Base-by-base conservation (phyloP, 805 yeast species). In the Wickerhamomyces tratensis region DNA sequence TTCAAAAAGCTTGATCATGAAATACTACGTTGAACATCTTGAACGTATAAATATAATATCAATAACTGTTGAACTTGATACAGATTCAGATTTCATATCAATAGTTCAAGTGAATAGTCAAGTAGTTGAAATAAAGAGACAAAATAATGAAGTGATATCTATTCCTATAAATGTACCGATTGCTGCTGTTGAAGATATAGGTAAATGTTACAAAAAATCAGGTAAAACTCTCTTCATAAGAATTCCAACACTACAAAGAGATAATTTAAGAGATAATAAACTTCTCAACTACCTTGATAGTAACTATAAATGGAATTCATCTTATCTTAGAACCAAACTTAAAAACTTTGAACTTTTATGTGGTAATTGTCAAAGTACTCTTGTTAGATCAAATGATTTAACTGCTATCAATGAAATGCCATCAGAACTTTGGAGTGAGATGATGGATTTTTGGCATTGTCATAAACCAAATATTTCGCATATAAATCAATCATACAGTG, bases 381-480 rank as follows among this genome's bases (percentile, higher is more conserved):
- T 71, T 1, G 43, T 70, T 2, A 55, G 61, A 40, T 65, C 74
- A 0, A n/a, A 36, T 0, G 39, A 56, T 1, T 55, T 68, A 14
- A 25, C 38, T 5, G 59, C 55, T 12, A 62, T 77, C 38, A 54
- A 62, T 41, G 85, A 85, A 35, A 75, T 91, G 79, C 98, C 98
- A 0, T 83, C 95, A 1, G 97, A 88, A 54, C 67, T 77, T 39
- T 91, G 98, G 98, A 77, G 82, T 12, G 98, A 91, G 57, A 65
- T 93, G 73, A 83, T 91, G 95, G 98, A 91, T 44, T 84, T 83
- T 49, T 91, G 98, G 98, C 97, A 91, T 58, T 91, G 98, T 57
- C 97, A 91, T 56, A 83, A 82, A 52, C 94, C 94, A 0, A 58
- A 62, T 36, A 46, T 45, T 26, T 50, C 46, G n/a, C 44, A 48